Base-by-base conservation (phyloP, 352 stramenopile genomes). In the Phytophthora macrochlamydospora region DNA sequence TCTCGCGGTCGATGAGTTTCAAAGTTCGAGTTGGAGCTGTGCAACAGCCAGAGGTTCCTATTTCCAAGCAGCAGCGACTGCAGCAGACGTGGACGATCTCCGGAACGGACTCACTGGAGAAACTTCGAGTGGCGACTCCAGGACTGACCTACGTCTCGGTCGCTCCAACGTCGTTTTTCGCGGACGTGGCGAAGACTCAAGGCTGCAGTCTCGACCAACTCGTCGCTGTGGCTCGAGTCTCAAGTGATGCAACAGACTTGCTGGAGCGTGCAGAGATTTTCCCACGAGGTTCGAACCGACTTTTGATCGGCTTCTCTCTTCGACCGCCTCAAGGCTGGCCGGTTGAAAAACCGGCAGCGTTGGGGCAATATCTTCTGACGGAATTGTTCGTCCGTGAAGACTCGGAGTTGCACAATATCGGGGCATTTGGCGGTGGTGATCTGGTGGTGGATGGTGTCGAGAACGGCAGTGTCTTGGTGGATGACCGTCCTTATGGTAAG, bases 111-210 rank as follows among this genome's bases (percentile, higher is more conserved):
- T 14, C 67, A 13, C 46, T 81, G 28, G 63, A 69, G 49, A 70
- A 63, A 14, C 43, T 85, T 12, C 51, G 64, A 29, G 54, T 82
- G 4, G 61, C 65, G 38, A 60, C 57, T 3, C 65, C 75, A 29
- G 76, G 76, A 4, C 59, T 71, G 45, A 70, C 77, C 18, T 82
- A 78, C 51, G 48, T 85, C 29, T 77, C 77, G 12, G 62, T 78
- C 24, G 76, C 73, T 9, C 30, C 65, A 7, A 53, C 63, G 32
- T 32, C 70, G 9, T 64, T 72, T 57, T 72, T 76, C 37, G 54
- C 69, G 46, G 50, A 76, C 14, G 49, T 71, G 38, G 56, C 46
- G 18, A 33, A 62, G 40, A 48, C 42, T 48, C 58, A 60, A 67
- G 53, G 52, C 9, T 44, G 28, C n/a, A 55, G 52, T 24, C 43